Conservation (phyloP, 805 yeast genomes). For the Wickerhamomyces strasburgensis region DNA sequence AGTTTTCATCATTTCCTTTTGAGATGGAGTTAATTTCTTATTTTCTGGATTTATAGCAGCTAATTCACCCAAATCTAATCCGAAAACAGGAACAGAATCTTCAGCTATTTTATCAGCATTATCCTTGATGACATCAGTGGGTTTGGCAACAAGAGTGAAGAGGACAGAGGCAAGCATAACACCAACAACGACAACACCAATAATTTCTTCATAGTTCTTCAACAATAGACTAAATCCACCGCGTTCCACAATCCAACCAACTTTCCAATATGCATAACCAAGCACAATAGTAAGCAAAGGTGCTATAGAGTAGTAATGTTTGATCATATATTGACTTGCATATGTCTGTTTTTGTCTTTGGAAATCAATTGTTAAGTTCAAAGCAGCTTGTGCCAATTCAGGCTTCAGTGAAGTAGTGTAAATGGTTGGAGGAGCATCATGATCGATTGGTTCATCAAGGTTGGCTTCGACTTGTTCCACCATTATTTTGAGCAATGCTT, state of each 20-base stretch:
- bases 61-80: constrained; percentile 45
- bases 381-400: constrained; percentile 51
- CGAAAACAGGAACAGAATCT: constrained; percentile 38
- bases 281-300: constrained; percentile 10
- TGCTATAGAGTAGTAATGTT: constrained; percentile 36
- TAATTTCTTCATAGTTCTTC: constrained; percentile 16
- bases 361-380: constrained; percentile 60
- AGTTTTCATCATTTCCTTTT: constrained; percentile 27
- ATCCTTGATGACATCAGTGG: constrained; percentile 44
- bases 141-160: constrained; percentile 34
- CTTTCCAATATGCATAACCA: constrained; percentile 11
- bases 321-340: constrained; percentile 36
- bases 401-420: constrained; percentile 47
- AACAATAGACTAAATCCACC: constrained; percentile 16
- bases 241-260: constrained; percentile 10
- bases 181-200: constrained; percentile 34
- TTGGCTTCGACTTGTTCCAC: constrained; percentile 45
- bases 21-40: constrained; percentile 18
- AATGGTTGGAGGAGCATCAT: constrained; percentile 47
- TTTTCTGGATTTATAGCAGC: constrained; percentile 29
- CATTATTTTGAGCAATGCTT: too few species aligned
- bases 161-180: constrained; percentile 34
- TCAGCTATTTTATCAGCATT: constrained; percentile 35
- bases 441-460: constrained; percentile 51
- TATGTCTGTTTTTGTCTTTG: constrained; percentile 23